A percentile compares a stretch with the other conserved stretches of the same genome.
Evolutionary conservation across 1,284 basidiomycete species (phyloP).

Genomic region (Trametes pubescens): DNA sequence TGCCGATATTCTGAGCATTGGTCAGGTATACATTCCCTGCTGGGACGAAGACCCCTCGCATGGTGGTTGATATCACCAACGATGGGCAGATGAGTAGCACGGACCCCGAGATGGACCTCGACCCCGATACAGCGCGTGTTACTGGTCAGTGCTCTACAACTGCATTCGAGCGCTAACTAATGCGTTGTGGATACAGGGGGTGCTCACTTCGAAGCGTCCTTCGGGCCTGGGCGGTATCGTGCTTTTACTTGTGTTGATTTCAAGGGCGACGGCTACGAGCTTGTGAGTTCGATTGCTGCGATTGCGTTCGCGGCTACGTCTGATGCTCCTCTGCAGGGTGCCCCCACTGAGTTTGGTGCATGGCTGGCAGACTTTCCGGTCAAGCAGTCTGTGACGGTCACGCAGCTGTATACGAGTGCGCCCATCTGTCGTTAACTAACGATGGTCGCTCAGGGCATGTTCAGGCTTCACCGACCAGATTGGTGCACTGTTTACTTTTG

Average conservation of each 20-base stretch:
- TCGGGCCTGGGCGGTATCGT: constrained; percentile 64
- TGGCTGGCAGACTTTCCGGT: constrained; percentile 62
- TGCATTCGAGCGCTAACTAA: not conserved
- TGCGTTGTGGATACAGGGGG: constrained; percentile 36
- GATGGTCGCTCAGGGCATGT: not conserved
- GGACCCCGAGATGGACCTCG: constrained; percentile 53
- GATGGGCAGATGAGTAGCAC: constrained; percentile 63
- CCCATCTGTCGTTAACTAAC: constrained; percentile 36
- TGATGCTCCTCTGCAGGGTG: constrained; percentile 27
- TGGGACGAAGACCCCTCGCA: constrained; percentile 48
- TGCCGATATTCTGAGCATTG: not conserved
- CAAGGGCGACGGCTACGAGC: constrained; percentile 58
- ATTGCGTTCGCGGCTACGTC: too few relatives aligned
- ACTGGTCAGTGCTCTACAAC: constrained; percentile 36
- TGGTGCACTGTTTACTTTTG: constrained; percentile 62
- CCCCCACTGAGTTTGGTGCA: constrained; percentile 59
- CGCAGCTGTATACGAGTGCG: constrained; percentile 58
- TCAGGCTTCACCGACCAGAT: constrained; percentile 42
- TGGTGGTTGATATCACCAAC: constrained; percentile 65
- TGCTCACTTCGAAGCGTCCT: constrained; percentile 55
- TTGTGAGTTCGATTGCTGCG: constrained; percentile 30
- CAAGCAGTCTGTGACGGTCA: constrained; percentile 51
- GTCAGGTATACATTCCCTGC: constrained; percentile 44
- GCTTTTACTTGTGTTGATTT: constrained; percentile 70
- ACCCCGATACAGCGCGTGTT: constrained; percentile 56